Percentiles rank a stretch among this genome's conserved stretches.
phyloP scores from a whole-genome alignment of 345 rosid species.

The Moringa oleifera region DNA sequence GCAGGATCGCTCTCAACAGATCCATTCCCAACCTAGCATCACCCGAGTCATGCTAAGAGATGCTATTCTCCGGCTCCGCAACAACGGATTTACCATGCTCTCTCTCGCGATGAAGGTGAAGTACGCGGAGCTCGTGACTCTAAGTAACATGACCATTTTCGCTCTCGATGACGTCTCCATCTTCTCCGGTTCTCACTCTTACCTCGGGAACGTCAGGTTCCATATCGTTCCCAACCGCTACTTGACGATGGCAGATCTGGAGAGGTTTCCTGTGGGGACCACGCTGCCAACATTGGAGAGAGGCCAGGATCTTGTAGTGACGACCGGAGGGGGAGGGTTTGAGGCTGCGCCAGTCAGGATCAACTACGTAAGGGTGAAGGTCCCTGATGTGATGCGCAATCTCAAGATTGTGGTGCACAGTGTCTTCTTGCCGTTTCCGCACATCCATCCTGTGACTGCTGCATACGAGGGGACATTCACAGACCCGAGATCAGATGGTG shows the following conservation, averaged over 20 bases:
- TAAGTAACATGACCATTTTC: slow-evolving; percentile 50
- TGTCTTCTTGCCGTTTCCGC: slow-evolving; percentile 48
- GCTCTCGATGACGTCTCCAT: slow-evolving; percentile 52
- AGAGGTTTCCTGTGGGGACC: slow-evolving; percentile 33
- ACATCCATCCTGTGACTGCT: slow-evolving; percentile 24
- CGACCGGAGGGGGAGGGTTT: slow-evolving; percentile 27
- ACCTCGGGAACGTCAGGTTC: slow-evolving; percentile 40
- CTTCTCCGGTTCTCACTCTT: slow-evolving; percentile 47
- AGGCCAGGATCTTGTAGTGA: slow-evolving; percentile 32
- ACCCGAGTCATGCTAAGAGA: slow-evolving; percentile 64
- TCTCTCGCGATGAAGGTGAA: slow-evolving; percentile 53
- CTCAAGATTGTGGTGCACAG: slow-evolving; percentile 49
- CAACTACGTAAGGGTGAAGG: slow-evolving; percentile 48
- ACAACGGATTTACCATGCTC: slow-evolving; percentile 52
- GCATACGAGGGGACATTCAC: slow-evolving; percentile 22
- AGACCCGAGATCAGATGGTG: neutral
- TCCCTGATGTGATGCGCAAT: slow-evolving; percentile 45
- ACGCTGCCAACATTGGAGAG: slow-evolving; percentile 32
- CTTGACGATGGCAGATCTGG: slow-evolving; percentile 38
- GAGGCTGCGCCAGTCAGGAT: slow-evolving; percentile 39
- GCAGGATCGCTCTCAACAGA: slow-evolving; percentile 9
- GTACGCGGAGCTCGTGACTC: slow-evolving; percentile 39
- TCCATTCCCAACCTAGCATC: slow-evolving; percentile 14
- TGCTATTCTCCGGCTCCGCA: slow-evolving; percentile 50
- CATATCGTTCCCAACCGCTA: slow-evolving; percentile 52